These are phyloP conservation scores for Arthonia radiata DNA, from an alignment of 495 filamentous ascomycete genomes.

Conservation along the genomic window DNA sequence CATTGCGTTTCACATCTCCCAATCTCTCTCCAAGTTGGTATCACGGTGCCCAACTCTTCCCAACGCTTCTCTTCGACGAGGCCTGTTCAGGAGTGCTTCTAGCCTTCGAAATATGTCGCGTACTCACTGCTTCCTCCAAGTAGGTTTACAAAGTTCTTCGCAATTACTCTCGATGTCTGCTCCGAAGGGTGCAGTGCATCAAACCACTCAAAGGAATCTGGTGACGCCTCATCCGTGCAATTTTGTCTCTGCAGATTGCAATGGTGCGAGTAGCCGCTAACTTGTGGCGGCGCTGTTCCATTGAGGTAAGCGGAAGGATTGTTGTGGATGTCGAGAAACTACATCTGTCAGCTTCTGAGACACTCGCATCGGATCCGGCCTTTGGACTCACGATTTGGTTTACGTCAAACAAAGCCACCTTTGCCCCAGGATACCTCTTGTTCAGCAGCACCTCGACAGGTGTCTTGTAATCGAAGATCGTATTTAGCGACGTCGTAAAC, in stretches of 20 bases:
- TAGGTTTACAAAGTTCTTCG: conserved; percentile 32
- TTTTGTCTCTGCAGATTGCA: conserved; percentile 20
- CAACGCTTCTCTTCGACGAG: too few relatives aligned
- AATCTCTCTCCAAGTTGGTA: too few relatives aligned
- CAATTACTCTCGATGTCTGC: conserved; percentile 27
- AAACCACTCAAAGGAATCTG: conserved; percentile 25
- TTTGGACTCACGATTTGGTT: conserved; percentile 23
- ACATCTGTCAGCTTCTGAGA: conserved; percentile 1
- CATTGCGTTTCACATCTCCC: too few relatives aligned
- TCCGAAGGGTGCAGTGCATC: conserved; percentile 46
- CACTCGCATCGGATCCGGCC: background rate
- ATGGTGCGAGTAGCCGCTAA: conserved; percentile 27
- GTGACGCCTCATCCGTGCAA: conserved; percentile 9
- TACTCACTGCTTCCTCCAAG: conserved; percentile 30
- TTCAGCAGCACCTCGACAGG: conserved; percentile 26
- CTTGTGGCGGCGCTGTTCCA: conserved; percentile 31
- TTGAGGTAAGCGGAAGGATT: conserved; percentile 32
- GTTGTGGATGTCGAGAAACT: conserved; percentile 36
- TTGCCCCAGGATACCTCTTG: conserved; percentile 30
- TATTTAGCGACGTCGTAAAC: conserved; percentile 32
- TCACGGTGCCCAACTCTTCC: too few relatives aligned
- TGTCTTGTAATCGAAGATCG: conserved; percentile 33
- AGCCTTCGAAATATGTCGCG: conserved; percentile 34
- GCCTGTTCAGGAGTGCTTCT: too few relatives aligned
- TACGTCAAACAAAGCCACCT: conserved; percentile 37